Percentiles rank a stretch among this genome's conserved stretches.
Evolutionary conservation across 1,284 basidiomycete genomes (phyloP).

Genomic region (Naganishia albida): DNA sequence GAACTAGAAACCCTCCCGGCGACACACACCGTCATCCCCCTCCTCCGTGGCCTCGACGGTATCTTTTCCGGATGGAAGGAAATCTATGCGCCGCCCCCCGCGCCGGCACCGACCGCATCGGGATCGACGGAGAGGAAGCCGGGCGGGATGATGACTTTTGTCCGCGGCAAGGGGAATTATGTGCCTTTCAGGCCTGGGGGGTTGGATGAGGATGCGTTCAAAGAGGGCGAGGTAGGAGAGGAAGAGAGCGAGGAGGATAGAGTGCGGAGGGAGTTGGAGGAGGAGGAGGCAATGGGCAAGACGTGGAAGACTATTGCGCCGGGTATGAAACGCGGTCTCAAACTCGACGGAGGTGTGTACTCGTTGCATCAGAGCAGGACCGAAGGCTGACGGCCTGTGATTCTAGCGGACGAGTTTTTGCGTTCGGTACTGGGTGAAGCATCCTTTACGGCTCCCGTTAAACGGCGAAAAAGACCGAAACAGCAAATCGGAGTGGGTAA

Average conservation of each 20-base stretch:
- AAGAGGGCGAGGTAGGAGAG: constrained; percentile 21
- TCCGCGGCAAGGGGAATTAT: constrained; percentile 87
- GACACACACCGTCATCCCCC: constrained; percentile 74
- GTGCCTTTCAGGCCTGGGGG: constrained; percentile 92
- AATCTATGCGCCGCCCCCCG: constrained; percentile 61
- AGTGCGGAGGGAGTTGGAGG: constrained; percentile 42
- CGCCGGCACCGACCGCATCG: constrained; percentile 17
- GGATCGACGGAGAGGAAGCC: constrained; percentile 54
- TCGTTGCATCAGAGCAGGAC: neutral
- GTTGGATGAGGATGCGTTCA: constrained; percentile 53
- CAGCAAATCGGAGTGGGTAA: constrained; percentile 37
- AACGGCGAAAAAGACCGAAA: constrained; percentile 43
- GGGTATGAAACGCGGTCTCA: constrained; percentile 45
- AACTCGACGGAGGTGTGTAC: constrained; percentile 44
- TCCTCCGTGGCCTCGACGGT: constrained; percentile 75
- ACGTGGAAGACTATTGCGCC: constrained; percentile 52
- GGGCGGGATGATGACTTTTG: constrained; percentile 63
- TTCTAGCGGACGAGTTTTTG: constrained; percentile 49
- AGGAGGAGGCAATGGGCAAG: constrained; percentile 46
- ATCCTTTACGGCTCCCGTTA: constrained; percentile 45
- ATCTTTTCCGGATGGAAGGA: constrained; percentile 77
- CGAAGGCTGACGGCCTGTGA: neutral
- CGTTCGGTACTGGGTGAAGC: constrained; percentile 48
- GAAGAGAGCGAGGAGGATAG: constrained; percentile 47
- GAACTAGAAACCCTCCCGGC: constrained; percentile 55